These are phyloP conservation scores for Colletotrichum coccodes DNA, from an alignment of 2,329 filamentous ascomycete genomes.

Conservation along the genomic window DNA sequence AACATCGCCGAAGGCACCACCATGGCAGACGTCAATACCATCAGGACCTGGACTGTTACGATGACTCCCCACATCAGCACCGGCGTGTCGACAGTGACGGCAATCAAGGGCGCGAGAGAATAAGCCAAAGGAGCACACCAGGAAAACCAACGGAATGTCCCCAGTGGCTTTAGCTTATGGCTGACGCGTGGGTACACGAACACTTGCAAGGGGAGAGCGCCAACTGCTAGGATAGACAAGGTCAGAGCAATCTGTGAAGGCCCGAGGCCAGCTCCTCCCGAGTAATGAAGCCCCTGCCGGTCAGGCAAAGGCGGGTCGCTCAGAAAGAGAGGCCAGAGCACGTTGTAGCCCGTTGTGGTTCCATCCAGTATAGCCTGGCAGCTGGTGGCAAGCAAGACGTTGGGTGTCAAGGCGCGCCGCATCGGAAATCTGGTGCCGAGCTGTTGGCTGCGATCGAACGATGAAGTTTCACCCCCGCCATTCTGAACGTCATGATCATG, in stretches of 20 bases:
- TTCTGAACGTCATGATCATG: too few relatives aligned
- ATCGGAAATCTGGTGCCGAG: not conserved
- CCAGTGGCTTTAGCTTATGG: not conserved
- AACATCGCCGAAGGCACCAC: constrained; percentile 4
- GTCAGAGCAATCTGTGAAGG: not conserved
- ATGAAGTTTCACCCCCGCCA: too few relatives aligned
- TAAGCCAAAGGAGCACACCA: not conserved
- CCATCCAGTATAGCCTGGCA: not conserved
- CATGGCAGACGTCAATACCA: constrained; percentile 3
- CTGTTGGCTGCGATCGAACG: too few relatives aligned
- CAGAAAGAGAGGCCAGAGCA: not conserved
- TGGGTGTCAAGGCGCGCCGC: not conserved
- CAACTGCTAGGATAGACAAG: not conserved
- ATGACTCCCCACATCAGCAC: not conserved
- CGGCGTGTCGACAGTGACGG: not conserved
- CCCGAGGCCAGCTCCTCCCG: not conserved
- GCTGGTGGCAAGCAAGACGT: not conserved
- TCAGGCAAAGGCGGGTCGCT: not conserved
- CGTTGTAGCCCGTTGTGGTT: not conserved
- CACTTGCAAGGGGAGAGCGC: not conserved
- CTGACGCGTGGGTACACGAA: not conserved
- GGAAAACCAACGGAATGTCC: not conserved
- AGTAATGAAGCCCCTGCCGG: not conserved
- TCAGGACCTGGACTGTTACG: not conserved
- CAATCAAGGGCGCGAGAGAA: not conserved